phyloP scores from a whole-genome alignment of 78 protist species.

The Ministeria vibrans region DNA sequence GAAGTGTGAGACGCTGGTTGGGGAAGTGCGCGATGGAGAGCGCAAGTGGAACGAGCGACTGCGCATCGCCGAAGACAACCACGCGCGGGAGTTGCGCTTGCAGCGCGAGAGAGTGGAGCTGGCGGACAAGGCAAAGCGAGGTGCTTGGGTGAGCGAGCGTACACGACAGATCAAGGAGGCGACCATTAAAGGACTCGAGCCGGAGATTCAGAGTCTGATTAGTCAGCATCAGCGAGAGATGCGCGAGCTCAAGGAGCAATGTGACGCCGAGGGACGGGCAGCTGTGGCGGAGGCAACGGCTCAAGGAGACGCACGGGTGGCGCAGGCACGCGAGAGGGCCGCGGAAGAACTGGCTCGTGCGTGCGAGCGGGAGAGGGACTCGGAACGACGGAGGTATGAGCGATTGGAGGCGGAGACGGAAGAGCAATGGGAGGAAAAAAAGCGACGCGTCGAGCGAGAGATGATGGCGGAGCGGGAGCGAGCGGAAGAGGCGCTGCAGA shows the following conservation, averaged over 20 bases:
- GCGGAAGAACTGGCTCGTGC: not conserved
- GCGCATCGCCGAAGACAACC: not conserved
- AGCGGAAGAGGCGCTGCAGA: not conserved
- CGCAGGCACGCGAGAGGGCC: not conserved
- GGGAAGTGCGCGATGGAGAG: not conserved
- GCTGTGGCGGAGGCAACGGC: not conserved
- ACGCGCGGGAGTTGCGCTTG: constrained; percentile 2
- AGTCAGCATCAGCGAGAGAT: not conserved
- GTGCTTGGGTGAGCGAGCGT: constrained; percentile 2
- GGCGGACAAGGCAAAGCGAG: constrained; percentile 11
- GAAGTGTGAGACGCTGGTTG: constrained; percentile 3
- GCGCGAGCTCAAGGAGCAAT: not conserved
- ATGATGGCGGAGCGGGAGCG: not conserved
- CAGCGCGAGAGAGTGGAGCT: not conserved
- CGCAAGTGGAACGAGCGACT: not conserved
- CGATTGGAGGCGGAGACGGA: not conserved
- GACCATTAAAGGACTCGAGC: constrained; percentile 25
- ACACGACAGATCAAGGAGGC: constrained; percentile 17
- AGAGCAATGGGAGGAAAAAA: not conserved
- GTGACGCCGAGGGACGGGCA: not conserved
- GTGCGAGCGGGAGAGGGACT: not conserved
- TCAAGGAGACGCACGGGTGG: not conserved
- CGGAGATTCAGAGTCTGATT: constrained; percentile 15
- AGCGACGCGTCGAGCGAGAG: not conserved
- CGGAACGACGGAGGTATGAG: not conserved